These are phyloP conservation scores for Cercospora zeae-maydis DNA, from an alignment of 2,329 filamentous ascomycete genomes.

Conservation along the genomic window DNA sequence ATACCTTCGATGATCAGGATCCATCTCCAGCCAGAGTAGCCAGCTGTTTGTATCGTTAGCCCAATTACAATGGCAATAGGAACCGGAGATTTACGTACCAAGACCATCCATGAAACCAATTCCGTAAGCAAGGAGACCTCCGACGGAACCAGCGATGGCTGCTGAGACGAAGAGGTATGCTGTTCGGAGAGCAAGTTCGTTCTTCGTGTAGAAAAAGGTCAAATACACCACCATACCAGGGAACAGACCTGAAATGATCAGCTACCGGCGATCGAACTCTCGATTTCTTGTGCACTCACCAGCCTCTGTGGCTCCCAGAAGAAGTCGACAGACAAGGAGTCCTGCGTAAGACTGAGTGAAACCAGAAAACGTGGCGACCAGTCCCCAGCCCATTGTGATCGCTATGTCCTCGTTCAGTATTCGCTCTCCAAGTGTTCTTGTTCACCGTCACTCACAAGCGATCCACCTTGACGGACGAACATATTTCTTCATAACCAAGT, in stretches of 20 bases:
- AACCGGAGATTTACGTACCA: slow-evolving; percentile 45
- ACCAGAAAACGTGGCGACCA: slow-evolving; percentile 16
- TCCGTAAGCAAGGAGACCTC: slow-evolving; percentile 39
- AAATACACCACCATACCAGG: slow-evolving; percentile 37
- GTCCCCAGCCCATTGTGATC: slow-evolving; percentile 49
- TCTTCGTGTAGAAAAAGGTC: slow-evolving; percentile 47
- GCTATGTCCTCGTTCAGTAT: slow-evolving; percentile 47
- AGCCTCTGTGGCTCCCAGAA: slow-evolving; percentile 19
- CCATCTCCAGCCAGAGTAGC: slow-evolving; percentile 60
- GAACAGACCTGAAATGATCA: slow-evolving; percentile 14
- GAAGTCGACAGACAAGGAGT: slow-evolving; percentile 14
- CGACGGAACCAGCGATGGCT: slow-evolving; percentile 49
- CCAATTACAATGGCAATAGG: slow-evolving; percentile 20
- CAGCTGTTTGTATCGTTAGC: slow-evolving; percentile 51
- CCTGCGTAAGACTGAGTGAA: slow-evolving; percentile 13
- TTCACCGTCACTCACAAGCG: slow-evolving; percentile 36
- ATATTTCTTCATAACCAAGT: slow-evolving; percentile 19
- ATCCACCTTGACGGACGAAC: slow-evolving; percentile 16
- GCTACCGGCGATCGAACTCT: not conserved
- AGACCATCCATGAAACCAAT: slow-evolving; percentile 69
- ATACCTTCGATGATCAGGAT: slow-evolving; percentile 52
- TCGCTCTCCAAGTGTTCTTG: not conserved
- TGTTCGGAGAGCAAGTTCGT: slow-evolving; percentile 42
- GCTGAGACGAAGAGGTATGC: slow-evolving; percentile 47
- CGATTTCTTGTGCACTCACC: not conserved